phyloP scores from a whole-genome alignment of 2,329 filamentous ascomycete genomes.

The Neophaeococcomyces aloes region DNA sequence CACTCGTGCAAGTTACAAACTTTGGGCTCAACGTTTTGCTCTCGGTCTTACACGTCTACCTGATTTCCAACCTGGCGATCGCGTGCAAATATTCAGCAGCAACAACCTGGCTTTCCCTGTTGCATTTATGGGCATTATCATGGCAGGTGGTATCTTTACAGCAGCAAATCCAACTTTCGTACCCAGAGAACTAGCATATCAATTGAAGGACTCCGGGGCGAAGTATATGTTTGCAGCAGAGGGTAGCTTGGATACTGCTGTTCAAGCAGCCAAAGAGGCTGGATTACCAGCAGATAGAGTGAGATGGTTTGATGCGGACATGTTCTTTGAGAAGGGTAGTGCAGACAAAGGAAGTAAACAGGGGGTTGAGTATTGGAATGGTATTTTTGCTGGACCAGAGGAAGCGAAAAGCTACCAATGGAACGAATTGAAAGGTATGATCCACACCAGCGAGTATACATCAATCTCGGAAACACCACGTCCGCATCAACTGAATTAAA shows the following conservation, averaged over 20 bases:
- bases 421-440: slow-evolving; percentile 21
- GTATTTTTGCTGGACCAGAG: slow-evolving; percentile 13
- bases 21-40: slow-evolving; percentile 58
- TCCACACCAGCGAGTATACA: too few species aligned
- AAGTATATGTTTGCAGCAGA: slow-evolving; percentile 49
- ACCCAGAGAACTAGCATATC: slow-evolving; percentile 58
- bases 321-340: slow-evolving; percentile 10
- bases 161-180: slow-evolving; percentile 59
- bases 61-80: slow-evolving; percentile 49
- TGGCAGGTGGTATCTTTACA: slow-evolving; percentile 63
- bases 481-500: slow-evolving; percentile 34
- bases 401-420: slow-evolving; percentile 19
- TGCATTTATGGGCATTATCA: slow-evolving; percentile 57
- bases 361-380: slow-evolving; percentile 17
- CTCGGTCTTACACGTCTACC: slow-evolving; percentile 52
- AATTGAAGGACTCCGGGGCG: slow-evolving; percentile 57
- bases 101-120: slow-evolving; percentile 60
- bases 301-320: slow-evolving; percentile 18
- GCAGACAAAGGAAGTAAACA: slow-evolving; percentile 1
- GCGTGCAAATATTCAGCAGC: slow-evolving; percentile 58
- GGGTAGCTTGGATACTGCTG: slow-evolving; percentile 14
- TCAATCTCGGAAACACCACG: too few species aligned
- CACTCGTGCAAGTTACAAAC: slow-evolving; percentile 49
- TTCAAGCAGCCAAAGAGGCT: slow-evolving; percentile 17
- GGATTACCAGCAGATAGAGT: slow-evolving; percentile 16